Evolutionary conservation across 768 basidiomycete genomes (phyloP), one percentile per base, ranked within the genome.

Genomic region (Russula emetica): DNA sequence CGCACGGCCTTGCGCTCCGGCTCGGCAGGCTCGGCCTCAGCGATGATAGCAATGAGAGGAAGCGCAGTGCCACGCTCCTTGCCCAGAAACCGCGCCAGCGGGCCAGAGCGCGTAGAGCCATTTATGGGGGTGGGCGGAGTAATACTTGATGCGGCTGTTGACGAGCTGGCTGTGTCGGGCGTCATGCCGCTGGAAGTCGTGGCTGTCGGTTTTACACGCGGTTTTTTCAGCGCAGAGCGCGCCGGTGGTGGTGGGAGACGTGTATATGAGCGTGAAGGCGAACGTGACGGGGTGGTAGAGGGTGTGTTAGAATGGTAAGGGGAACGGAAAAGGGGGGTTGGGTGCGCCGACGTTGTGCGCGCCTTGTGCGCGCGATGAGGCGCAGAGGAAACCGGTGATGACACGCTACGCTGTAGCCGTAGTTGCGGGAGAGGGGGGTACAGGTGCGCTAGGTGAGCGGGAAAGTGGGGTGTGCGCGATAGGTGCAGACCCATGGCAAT

Each of bases 401-500:
- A 57, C 7, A 49, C 32, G 45, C 36, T 22, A 20, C 55, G 59
- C 51, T 50, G 68, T 24, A 60, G 49, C 4, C 34, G 59, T 47
- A 1, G 57, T 28, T 38, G 57, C 47, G 68, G 18, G 0, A 47
- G 10, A 20, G 53, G 58, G 0, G 59, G 64, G 42, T 52, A 38
- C 4, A 61, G 55, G 67, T 56, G 68, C 8, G 65, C 50, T 45
- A 61, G 65, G 55, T 67, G 71, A 10, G 81, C 78, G 49, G 84
- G 80, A 32, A 90, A 74, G 71, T 90, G 88, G 4, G 88, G 88
- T 1, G 88, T 90, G 42, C 86, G 83, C 7, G 88, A 90, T 34
- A 87, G 76, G 72, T 90, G 88, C 26, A 90, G 78, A 22, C 88
- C 88, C 87, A 90, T 90, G 16, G 86, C 85, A 64, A 90, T 90